phyloP scores from a whole-genome alignment of 1,284 basidiomycete species.

The Ustilago trichophora region DNA sequence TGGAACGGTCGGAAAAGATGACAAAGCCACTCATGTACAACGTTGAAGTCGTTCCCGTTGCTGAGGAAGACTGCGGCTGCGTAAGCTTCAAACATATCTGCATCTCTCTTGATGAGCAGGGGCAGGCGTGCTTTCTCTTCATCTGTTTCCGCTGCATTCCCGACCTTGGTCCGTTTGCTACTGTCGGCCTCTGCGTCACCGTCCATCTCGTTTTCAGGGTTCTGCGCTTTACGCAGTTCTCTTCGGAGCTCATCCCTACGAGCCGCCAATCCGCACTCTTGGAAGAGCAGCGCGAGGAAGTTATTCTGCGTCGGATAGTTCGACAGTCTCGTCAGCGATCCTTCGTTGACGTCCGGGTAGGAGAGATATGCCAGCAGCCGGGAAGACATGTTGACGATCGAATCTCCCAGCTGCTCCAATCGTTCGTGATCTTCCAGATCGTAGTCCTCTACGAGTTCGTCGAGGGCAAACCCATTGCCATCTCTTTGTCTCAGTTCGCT shows the following conservation, averaged over 20 bases:
- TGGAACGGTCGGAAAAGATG: slow-evolving; percentile 42
- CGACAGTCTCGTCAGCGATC: slow-evolving; percentile 31
- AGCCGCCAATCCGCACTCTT: slow-evolving; percentile 29
- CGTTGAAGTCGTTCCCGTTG: slow-evolving; percentile 32
- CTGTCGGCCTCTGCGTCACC: not conserved
- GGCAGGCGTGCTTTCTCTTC: slow-evolving; percentile 25
- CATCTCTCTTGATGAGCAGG: slow-evolving; percentile 39
- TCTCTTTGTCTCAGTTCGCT: not conserved
- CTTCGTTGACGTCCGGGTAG: slow-evolving; percentile 47
- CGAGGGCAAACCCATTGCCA: slow-evolving; percentile 6
- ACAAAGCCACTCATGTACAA: slow-evolving; percentile 43
- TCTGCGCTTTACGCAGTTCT: slow-evolving; percentile 14
- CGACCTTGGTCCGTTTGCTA: too few species aligned
- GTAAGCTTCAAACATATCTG: slow-evolving; percentile 52
- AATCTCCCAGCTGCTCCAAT: slow-evolving; percentile 46
- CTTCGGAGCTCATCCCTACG: slow-evolving; percentile 17
- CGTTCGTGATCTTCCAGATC: slow-evolving; percentile 48
- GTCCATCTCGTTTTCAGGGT: not conserved
- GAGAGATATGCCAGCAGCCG: slow-evolving; percentile 37
- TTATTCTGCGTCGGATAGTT: slow-evolving; percentile 53
- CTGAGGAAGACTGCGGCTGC: slow-evolving; percentile 43
- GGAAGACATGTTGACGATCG: slow-evolving; percentile 50
- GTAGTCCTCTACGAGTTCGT: slow-evolving; percentile 39
- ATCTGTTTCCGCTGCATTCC: slow-evolving; percentile 1
- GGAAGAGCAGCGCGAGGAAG: slow-evolving; percentile 37